Base-by-base conservation (phyloP, 2,329 filamentous ascomycete species). In the Alternaria gaisen region DNA sequence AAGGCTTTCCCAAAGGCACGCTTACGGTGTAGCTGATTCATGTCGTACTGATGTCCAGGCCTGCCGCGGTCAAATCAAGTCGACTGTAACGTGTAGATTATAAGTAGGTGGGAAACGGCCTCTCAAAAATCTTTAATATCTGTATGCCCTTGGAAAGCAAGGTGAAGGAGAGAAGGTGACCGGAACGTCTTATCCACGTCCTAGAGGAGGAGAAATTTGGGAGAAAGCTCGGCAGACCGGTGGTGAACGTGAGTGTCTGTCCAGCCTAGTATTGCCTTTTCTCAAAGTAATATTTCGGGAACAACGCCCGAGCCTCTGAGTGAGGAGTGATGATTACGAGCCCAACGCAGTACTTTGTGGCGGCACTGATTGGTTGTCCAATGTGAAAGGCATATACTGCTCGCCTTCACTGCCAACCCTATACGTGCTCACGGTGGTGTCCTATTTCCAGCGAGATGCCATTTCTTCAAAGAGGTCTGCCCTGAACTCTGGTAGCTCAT, bases 381-480 rank as follows among this genome's bases (percentile, higher is more conserved):
- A 38, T 24, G 30, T 12, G 32, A 20, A n/a, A n/a, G 2, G 9
- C 32, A 16, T 14, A 36, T 14, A 26, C 46, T 5, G 5, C 26
- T 32, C 16, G 34, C 26, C 28, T 28, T 47, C 26, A 46, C 18
- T 41, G 3, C 4, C 9, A 22, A 22, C 3, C 11, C 11, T 9
- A 16, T 3, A 6, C 8, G 32, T 22, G 7, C n/a, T 56, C 18
- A 34, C 9, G 20, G 20, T 38, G 14, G 46, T 50, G n/a, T 32
- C 44, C 12, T 61, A 69, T 56, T 68, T 72, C 67, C 72, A 69
- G 18, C 72, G 63, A 26, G 60, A 61, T 5, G 70, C 70, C 56
- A 75, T 67, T 58, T 74, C 71, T 44, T 74, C 72, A 20, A 74
- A 74, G 1, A 75, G 61, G 18, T 74, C 72, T 24, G 70, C 63